A percentile compares a stretch with the other conserved stretches of the same genome.
phyloP scores from a whole-genome alignment of 2,329 filamentous ascomycete species.

The Aspergillus proliferans region DNA sequence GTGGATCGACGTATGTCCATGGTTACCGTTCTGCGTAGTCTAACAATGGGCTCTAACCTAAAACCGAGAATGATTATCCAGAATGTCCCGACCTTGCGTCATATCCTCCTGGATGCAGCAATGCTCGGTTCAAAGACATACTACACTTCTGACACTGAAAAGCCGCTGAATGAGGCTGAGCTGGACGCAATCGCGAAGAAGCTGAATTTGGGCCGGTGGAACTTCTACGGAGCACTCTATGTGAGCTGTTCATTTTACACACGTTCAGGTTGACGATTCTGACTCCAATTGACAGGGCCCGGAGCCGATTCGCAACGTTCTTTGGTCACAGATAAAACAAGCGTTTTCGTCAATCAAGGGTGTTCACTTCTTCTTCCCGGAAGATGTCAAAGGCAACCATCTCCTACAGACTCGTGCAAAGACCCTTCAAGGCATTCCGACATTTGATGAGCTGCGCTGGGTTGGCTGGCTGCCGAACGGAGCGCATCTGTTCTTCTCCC shows the following conservation, averaged over 20 bases:
- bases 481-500: constrained; percentile 48
- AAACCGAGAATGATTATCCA: constrained; percentile 34
- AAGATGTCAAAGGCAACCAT: constrained; percentile 31
- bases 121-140: constrained; percentile 37
- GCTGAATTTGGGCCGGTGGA: constrained; percentile 44
- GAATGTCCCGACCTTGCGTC: constrained; percentile 44
- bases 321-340: constrained; percentile 37
- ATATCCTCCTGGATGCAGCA: constrained; percentile 42
- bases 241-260: no score
- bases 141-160: constrained; percentile 17
- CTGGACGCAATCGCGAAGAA: constrained; percentile 37
- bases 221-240: constrained; percentile 43
- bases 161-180: constrained; percentile 33
- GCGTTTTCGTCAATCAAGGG: constrained; percentile 40
- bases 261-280: no score
- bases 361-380: constrained; percentile 38
- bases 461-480: constrained; percentile 50
- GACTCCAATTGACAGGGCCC: constrained; percentile 29
- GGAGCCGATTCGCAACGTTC: constrained; percentile 23
- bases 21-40: not conserved
- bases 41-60: not conserved
- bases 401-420: constrained; percentile 23
- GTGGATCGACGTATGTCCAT: not conserved
- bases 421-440: constrained; percentile 20
- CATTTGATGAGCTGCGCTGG: constrained; percentile 35